Percentiles rank a stretch among this genome's conserved stretches.
phyloP scores from a whole-genome alignment of 2,329 filamentous ascomycete species.

The Diplocarpon mali region DNA sequence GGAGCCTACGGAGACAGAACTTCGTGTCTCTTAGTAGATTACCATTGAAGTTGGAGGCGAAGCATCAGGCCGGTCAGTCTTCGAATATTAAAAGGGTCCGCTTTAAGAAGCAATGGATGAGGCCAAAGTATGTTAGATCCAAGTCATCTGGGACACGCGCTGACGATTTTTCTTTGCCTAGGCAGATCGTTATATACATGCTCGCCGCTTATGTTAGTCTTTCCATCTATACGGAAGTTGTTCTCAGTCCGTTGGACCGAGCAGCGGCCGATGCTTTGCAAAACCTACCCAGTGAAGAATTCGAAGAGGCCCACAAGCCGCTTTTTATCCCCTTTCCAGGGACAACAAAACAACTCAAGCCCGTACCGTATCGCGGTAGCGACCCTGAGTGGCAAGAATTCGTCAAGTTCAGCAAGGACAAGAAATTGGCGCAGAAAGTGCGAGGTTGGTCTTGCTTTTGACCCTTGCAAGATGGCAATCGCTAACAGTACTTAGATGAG shows the following conservation, averaged over 20 bases:
- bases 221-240: slow-evolving; percentile 34
- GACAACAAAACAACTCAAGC: slow-evolving; percentile 38
- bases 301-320: slow-evolving; percentile 34
- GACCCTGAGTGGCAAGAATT: slow-evolving; percentile 57
- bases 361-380: slow-evolving; percentile 39
- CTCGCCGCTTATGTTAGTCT: slow-evolving; percentile 30
- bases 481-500: slow-evolving; percentile 30
- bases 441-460: slow-evolving; percentile 8
- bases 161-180: slow-evolving; percentile 3
- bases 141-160: neutral
- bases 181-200: slow-evolving; percentile 23
- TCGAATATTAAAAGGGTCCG: slow-evolving; percentile 20
- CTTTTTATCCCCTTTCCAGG: slow-evolving; percentile 53
- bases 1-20: slow-evolving; percentile 9
- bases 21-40: slow-evolving; percentile 20
- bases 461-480: neutral
- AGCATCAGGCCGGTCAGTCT: slow-evolving; percentile 13
- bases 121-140: slow-evolving; percentile 11
- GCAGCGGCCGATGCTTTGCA: slow-evolving; percentile 29
- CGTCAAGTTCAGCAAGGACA: slow-evolving; percentile 44
- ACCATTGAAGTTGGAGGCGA: slow-evolving; percentile 17
- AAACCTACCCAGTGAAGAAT: slow-evolving; percentile 32
- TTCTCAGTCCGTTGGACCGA: slow-evolving; percentile 36
- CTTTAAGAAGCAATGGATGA: slow-evolving; percentile 13
- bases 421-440: slow-evolving; percentile 31